phyloP scores from a whole-genome alignment of 1,284 basidiomycete genomes.

The Apiotrichum mycotoxinovorans region DNA sequence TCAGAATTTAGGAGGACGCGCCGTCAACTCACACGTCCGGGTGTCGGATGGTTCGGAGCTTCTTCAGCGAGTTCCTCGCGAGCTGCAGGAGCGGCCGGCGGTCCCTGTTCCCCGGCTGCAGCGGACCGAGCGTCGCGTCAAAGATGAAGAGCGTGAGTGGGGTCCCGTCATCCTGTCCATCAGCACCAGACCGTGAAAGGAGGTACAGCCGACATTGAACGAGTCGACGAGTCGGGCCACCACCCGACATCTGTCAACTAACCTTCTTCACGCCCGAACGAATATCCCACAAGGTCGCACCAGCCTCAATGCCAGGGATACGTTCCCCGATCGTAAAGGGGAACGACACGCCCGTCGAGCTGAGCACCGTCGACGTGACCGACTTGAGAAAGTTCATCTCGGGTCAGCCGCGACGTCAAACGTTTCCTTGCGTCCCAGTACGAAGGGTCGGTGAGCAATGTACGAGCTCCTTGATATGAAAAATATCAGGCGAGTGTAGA shows the following conservation, averaged over 20 bases:
- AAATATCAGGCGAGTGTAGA: no score
- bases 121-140: slow-evolving; percentile 57
- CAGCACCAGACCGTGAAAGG: no score
- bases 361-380: slow-evolving; percentile 65
- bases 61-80: slow-evolving; percentile 86
- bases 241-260: slow-evolving; percentile 29
- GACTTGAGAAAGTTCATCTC: slow-evolving; percentile 52
- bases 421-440: no score
- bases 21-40: slow-evolving; percentile 65
- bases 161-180: slow-evolving; percentile 73
- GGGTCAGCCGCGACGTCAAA: not conserved
- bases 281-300: slow-evolving; percentile 70
- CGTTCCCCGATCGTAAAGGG: slow-evolving; percentile 82
- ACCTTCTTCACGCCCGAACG: slow-evolving; percentile 86
- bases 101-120: slow-evolving; percentile 49
- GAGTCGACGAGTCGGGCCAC: no score
- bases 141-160: slow-evolving; percentile 86
- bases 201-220: no score
- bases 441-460: no score
- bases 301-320: slow-evolving; percentile 62
- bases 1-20: not conserved
- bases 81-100: slow-evolving; percentile 66
- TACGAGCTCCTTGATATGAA: no score
- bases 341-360: slow-evolving; percentile 82
- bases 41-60: slow-evolving; percentile 86